A percentile compares a stretch with the other conserved stretches of the same genome.
Evolutionary conservation across 2,329 filamentous ascomycete species (phyloP).

Genomic region (Fusarium coicis): DNA sequence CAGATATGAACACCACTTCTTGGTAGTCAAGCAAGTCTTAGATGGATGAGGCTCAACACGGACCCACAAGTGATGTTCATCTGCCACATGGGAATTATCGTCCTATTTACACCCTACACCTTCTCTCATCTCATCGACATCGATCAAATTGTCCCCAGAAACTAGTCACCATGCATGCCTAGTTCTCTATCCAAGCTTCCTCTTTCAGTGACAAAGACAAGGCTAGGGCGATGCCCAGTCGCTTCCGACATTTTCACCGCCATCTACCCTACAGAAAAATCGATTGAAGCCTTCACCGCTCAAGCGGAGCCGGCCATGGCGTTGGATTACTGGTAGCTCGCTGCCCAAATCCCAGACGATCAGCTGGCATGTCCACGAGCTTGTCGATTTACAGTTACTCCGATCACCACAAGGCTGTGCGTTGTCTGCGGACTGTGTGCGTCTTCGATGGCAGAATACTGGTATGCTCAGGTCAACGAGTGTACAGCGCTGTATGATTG

Average conservation of each 20-base stretch:
- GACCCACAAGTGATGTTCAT: background rate
- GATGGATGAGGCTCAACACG: constrained; percentile 25
- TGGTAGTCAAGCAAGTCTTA: background rate
- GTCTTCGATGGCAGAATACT: constrained; percentile 11
- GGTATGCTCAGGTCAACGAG: constrained; percentile 21
- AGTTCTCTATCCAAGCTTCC: constrained; percentile 9
- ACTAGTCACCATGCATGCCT: background rate
- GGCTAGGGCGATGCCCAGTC: constrained; percentile 4
- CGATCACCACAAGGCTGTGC: constrained; percentile 18
- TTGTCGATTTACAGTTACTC: constrained; percentile 21
- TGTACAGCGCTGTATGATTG: constrained; percentile 16
- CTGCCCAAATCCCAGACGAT: constrained; percentile 38
- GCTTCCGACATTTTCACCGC: constrained; percentile 39
- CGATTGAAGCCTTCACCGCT: constrained; percentile 40
- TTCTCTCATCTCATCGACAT: background rate
- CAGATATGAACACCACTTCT: background rate
- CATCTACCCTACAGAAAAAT: constrained; percentile 40
- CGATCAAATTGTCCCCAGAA: background rate
- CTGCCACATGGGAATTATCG: constrained; percentile 2
- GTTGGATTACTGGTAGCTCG: constrained; percentile 23
- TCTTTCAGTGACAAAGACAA: constrained; percentile 27
- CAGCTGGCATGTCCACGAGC: constrained; percentile 39
- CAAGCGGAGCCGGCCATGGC: constrained; percentile 30
- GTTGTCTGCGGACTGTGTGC: constrained; percentile 10
- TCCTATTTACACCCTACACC: background rate